These are phyloP conservation scores for Xenoacremonium recifei DNA, from an alignment of 2,329 filamentous ascomycete species.

Conservation along the genomic window DNA sequence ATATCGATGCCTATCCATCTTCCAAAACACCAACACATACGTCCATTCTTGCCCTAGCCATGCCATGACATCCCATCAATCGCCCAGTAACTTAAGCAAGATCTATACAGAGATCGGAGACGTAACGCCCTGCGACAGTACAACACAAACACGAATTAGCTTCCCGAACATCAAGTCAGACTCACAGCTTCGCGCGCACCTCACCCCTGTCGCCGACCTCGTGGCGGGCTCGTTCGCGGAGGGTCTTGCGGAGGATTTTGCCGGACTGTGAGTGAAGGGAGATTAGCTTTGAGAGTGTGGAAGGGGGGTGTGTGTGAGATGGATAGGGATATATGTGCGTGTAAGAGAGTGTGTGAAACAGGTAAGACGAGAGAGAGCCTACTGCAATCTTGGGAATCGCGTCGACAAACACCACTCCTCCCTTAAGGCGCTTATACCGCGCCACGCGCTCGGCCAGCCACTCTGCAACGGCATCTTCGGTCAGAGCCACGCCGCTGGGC, in stretches of 20 bases:
- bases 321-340: background rate
- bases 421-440: conserved; percentile 64
- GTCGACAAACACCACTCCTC: conserved; percentile 68
- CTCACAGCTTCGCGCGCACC: conserved; percentile 29
- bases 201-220: conserved; percentile 45
- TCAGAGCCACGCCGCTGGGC: conserved; percentile 14
- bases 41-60: no score
- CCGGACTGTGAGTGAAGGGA: conserved; percentile 49
- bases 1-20: no score
- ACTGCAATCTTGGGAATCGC: conserved; percentile 60
- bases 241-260: conserved; percentile 61
- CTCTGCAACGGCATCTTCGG: conserved; percentile 49
- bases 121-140: conserved; percentile 15
- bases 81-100: no score
- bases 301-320: background rate
- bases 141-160: conserved; percentile 10
- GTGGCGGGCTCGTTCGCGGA: conserved; percentile 55
- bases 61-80: no score
- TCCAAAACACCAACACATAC: no score
- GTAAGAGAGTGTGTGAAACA: background rate
- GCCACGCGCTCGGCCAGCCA: conserved; percentile 66
- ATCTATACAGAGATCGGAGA: no score
- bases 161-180: conserved; percentile 20
- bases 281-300: conserved; percentile 10
- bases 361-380: conserved; percentile 18